Evolutionary conservation across 1,284 basidiomycete genomes (phyloP).

Genomic region (Spongispora temasekensis): DNA sequence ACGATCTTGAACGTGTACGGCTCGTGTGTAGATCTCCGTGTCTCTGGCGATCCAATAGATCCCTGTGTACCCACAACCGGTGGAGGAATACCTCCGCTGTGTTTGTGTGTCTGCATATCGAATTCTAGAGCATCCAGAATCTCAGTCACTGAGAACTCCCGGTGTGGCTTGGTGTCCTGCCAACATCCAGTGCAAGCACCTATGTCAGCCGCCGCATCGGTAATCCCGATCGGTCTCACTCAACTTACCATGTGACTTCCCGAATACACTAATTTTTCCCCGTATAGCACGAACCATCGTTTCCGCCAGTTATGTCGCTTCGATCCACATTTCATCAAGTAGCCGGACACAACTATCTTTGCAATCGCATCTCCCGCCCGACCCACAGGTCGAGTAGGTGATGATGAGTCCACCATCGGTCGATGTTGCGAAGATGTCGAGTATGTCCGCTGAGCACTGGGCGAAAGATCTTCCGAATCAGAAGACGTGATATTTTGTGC

Average conservation of each 20-base stretch:
- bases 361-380: slow-evolving; percentile 50
- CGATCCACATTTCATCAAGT: slow-evolving; percentile 95
- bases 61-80: slow-evolving; percentile 41
- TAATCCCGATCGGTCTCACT: slow-evolving; percentile 9
- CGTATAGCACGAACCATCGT: slow-evolving; percentile 86
- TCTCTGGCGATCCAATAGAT: slow-evolving; percentile 36
- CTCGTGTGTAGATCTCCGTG: slow-evolving; percentile 40
- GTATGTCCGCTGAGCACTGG: slow-evolving; percentile 39
- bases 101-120: slow-evolving; percentile 54
- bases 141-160: slow-evolving; percentile 80
- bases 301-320: slow-evolving; percentile 96
- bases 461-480: slow-evolving; percentile 72
- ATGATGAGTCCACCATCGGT: slow-evolving; percentile 36
- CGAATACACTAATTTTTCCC: slow-evolving; percentile 80
- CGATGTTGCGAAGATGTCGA: slow-evolving; percentile 45
- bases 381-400: slow-evolving; percentile 41
- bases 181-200: slow-evolving; percentile 12
- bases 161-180: slow-evolving; percentile 86
- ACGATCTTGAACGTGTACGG: slow-evolving; percentile 90
- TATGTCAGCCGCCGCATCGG: slow-evolving; percentile 15
- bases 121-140: slow-evolving; percentile 95
- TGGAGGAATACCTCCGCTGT: slow-evolving; percentile 33
- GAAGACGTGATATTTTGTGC: slow-evolving; percentile 60
- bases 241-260: slow-evolving; percentile 84
- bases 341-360: slow-evolving; percentile 84